Percentiles rank a stretch among this genome's conserved stretches.
These are phyloP conservation scores for Pseudogymnoascus sp. DNA, from an alignment of 2,329 filamentous ascomycete genomes.

Conservation along the genomic window DNA sequence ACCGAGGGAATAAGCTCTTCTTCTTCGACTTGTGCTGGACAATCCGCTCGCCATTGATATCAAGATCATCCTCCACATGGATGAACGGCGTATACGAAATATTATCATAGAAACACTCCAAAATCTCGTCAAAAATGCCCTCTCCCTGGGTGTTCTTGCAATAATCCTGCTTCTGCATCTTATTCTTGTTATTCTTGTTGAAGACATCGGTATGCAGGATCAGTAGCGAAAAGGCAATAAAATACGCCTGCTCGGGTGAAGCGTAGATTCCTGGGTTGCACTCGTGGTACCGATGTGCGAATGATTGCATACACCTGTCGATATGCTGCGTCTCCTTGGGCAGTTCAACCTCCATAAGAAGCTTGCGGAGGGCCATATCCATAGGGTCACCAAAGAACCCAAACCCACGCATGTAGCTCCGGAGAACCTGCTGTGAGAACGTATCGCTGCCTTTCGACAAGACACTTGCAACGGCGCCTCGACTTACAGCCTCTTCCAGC, in stretches of 20 bases:
- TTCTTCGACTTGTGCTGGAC: constrained; percentile 63
- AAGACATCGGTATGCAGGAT: constrained; percentile 98
- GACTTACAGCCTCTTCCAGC: constrained; percentile 70
- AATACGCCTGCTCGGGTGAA: constrained; percentile 90
- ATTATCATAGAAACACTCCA: constrained; percentile 97
- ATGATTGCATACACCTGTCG: constrained; percentile 85
- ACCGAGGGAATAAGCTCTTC: constrained; percentile 54
- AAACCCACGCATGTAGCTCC: constrained; percentile 93
- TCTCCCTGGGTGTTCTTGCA: constrained; percentile 90
- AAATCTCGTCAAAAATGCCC: constrained; percentile 84
- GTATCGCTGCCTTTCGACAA: constrained; percentile 79
- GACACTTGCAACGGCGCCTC: constrained; percentile 75
- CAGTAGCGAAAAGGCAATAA: constrained; percentile 91
- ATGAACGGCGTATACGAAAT: constrained; percentile 98
- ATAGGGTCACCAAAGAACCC: constrained; percentile 94
- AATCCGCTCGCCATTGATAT: constrained; percentile 67
- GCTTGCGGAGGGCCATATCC: constrained; percentile 93
- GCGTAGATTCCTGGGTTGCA: constrained; percentile 96
- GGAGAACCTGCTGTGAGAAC: constrained; percentile 74
- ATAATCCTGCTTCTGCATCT: constrained; percentile 96
- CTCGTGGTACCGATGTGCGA: constrained; percentile 94
- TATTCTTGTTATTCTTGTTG: constrained; percentile 99
- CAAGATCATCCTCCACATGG: constrained; percentile 86
- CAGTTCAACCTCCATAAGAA: constrained; percentile 92
- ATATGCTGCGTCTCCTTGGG: constrained; percentile 98